Base-by-base conservation (phyloP, 345 rosid species). In the Hibiscus mutabilis region DNA sequence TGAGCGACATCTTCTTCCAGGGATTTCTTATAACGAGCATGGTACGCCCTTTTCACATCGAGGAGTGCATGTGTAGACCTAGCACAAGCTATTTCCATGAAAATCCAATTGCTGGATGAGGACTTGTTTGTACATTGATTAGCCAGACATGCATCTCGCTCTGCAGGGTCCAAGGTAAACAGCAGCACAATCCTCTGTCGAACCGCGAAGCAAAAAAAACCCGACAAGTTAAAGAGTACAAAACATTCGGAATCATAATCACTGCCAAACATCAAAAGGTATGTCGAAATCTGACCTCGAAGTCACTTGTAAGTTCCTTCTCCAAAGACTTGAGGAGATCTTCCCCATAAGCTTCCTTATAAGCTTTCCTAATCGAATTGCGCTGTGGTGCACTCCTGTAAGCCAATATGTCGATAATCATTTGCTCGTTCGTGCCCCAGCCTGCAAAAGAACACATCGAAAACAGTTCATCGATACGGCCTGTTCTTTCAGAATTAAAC, bases 341-440 rank as follows among this genome's bases (percentile, higher is more conserved):
- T 76, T 87, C 87, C 35, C 93, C 86, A 68, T 91, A 85, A 37
- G 83, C 81, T 73, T 88, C 87, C 18, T 74, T 75, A 71, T 91
- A 94, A 73, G 77, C 70, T 57, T 80, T 76, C 6, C 88, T 80
- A 42, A 94, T 89, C 12, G 68, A 31, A 68, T 78, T 81, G 74
- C 95, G 96, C 52, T 91, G 98, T 0, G 78, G 75, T 18, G 96
- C 89, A 69, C 84, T 88, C 76, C 87, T 11, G 61, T 57, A 29
- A 57, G 61, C 61, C 33, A 94, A 71, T 70, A 94, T 86, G 51
- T 90, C 86, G 77, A 91, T 88, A 76, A 89, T 91, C 81, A 83
- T 59, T 2, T 72, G 77, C 78, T 94, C 98, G 65, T 94, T 83
- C 16, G 97, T 90, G 31, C 98, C 98, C 96, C 97, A 94, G 75